Conservation (phyloP, 331 rosid genomes). For the Arachis monticola region DNA sequence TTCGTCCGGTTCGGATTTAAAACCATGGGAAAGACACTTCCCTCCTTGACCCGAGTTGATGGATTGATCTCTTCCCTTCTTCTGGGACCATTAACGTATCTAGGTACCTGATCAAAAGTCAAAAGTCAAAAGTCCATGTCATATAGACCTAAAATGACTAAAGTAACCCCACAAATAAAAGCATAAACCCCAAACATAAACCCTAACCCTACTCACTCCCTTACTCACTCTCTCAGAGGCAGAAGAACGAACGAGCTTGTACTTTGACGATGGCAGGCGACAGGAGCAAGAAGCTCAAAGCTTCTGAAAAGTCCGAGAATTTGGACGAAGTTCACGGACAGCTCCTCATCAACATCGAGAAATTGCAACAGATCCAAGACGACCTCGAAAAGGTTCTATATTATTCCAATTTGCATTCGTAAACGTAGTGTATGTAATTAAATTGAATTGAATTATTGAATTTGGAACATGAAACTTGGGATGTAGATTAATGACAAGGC, state of each 20-base stretch:
- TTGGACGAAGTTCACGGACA: conserved; percentile 67
- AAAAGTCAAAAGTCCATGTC: background rate
- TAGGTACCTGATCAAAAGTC: background rate
- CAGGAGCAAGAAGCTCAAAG: conserved; percentile 71
- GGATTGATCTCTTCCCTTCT: background rate
- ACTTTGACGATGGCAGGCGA: conserved; percentile 62
- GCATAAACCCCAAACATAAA: conserved; percentile 41
- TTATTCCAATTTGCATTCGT: background rate
- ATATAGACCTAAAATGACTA: background rate
- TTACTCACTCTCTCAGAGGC: conserved; percentile 2
- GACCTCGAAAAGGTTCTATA: conserved; percentile 97
- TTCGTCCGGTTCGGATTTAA: no score
- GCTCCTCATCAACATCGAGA: conserved; percentile 81
- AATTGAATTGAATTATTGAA: background rate
- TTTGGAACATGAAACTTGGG: background rate
- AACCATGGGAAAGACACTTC: no score
- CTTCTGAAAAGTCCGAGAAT: conserved; percentile 42
- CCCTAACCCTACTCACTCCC: conserved; percentile 16
- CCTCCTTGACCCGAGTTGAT: background rate
- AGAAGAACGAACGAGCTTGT: background rate
- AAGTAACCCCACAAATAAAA: background rate
- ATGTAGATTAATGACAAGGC: conserved; percentile 92
- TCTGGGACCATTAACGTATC: no score
- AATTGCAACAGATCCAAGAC: conserved; percentile 91
- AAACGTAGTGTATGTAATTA: background rate